phyloP scores from a whole-genome alignment of 768 basidiomycete genomes.

The Phaffia australis region DNA sequence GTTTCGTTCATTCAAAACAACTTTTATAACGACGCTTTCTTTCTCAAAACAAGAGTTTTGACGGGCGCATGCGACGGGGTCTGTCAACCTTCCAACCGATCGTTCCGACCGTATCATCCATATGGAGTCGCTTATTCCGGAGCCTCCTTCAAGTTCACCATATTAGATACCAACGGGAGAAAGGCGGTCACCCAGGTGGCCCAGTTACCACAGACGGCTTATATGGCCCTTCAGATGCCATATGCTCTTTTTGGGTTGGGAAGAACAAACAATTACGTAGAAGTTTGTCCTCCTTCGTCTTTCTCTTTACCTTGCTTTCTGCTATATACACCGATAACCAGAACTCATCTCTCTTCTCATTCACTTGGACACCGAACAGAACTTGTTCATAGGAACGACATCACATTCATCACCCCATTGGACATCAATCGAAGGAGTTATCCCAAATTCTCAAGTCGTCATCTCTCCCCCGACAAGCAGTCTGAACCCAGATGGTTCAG shows the following conservation, averaged over 20 bases:
- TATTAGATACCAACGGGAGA: slow-evolving; percentile 76
- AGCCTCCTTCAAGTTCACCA: slow-evolving; percentile 92
- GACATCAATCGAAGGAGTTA: slow-evolving; percentile 91
- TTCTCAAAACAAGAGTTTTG: slow-evolving; percentile 60
- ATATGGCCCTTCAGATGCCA: slow-evolving; percentile 78
- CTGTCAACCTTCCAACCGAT: slow-evolving; percentile 56
- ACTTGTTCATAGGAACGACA: slow-evolving; percentile 89
- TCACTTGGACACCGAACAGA: slow-evolving; percentile 37
- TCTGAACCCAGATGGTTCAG: slow-evolving; percentile 40
- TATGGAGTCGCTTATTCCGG: slow-evolving; percentile 91
- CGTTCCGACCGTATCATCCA: slow-evolving; percentile 49
- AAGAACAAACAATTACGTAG: slow-evolving; percentile 97
- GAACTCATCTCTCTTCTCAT: neutral
- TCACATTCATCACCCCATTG: slow-evolving; percentile 59
- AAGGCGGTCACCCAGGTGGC: slow-evolving; percentile 86
- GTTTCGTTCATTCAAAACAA: slow-evolving; percentile 87
- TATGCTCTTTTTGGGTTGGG: slow-evolving; percentile 95
- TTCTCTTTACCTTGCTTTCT: neutral
- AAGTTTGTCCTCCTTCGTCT: slow-evolving; percentile 38
- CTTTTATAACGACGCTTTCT: slow-evolving; percentile 97
- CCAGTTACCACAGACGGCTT: slow-evolving; percentile 85
- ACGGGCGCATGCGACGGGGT: slow-evolving; percentile 71
- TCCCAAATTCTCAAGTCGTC: slow-evolving; percentile 95
- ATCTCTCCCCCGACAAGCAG: slow-evolving; percentile 56
- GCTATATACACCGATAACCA: neutral